Evolutionary conservation across 345 rosid species (phyloP).

Genomic region (Carallia brachiata): DNA sequence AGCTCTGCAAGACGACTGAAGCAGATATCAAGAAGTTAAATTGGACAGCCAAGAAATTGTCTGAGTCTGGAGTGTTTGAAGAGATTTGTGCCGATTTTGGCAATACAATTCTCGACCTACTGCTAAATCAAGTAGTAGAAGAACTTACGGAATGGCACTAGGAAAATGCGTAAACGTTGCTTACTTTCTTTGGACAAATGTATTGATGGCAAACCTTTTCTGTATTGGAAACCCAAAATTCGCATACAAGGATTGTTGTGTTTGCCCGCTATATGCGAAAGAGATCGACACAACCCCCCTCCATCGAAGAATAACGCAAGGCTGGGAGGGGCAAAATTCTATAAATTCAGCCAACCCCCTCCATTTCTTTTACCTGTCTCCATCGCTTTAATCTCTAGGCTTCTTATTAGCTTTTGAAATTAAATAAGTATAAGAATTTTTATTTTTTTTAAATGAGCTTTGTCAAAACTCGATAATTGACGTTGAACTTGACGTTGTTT

Average conservation of each 20-base stretch:
- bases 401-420: too few species aligned
- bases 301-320: too few species aligned
- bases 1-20: constrained; percentile 43
- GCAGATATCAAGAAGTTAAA: constrained; percentile 40
- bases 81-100: constrained; percentile 49
- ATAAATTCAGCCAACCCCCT: too few species aligned
- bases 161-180: too few species aligned
- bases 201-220: neutral
- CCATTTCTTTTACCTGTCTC: too few species aligned
- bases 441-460: too few species aligned
- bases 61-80: constrained; percentile 36
- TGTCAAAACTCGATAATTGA: too few species aligned
- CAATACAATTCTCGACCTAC: constrained; percentile 45
- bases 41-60: constrained; percentile 26
- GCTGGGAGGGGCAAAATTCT: too few species aligned
- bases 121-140: constrained; percentile 27
- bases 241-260: neutral
- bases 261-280: neutral
- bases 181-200: neutral
- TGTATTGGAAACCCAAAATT: neutral
- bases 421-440: too few species aligned
- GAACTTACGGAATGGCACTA: constrained; percentile 30
- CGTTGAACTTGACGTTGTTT: too few species aligned
- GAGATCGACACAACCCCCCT: neutral
- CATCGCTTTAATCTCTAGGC: too few species aligned